Evolutionary conservation across 73 alveolate species (phyloP), one percentile per base, ranked within the genome.

Genomic region (Paramecium pentaurelia): DNA sequence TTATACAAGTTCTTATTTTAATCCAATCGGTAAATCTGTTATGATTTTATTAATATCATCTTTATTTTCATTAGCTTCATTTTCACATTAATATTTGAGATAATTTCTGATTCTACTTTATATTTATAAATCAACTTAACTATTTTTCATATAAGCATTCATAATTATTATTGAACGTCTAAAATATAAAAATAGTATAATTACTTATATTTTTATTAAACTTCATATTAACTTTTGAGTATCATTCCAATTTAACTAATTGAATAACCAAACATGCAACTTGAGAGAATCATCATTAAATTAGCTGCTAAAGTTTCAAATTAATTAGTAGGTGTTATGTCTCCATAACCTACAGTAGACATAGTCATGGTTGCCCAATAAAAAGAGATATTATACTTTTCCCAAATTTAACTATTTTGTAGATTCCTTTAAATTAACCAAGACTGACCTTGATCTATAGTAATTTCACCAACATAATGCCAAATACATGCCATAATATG

Each of bases 291-390:
- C 94, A 89, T 89, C 38, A 64, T 47, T 1, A 70, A 28, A 18
- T 58, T 60, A 12, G 83, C 58, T 9, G 75, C 68, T 16, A 89
- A 28, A 2, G 64, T 44, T 42, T 89, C 94, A 25, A 12, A 8
- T 6, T 77, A 38, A 89, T 89, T 89, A 12, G 44, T 34, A 89
- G 94, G 92, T 12, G 92, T 89, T 8, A 89, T 71, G 22, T 89
- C 94, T 42, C 94, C 94, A 89, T 89, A 89, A 12, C 94, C 94
- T 42, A 83, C 88, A 0, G 94, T 89, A 22, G 91, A 38, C 94
- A 89, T 89, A 49, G 94, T 89, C 80, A 83, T 89, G 6, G 88
- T 83, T 27, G 92, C 88, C 94, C 94, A 89, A 47, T 89, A 89
- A 40, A 89, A 89, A 1, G 94, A 34, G 5, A 34, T 58, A 12